Evolutionary conservation across 805 yeast species (phyloP), one percentile per base, ranked within the genome.

Genomic region (Scheffersomyces lignosus): DNA sequence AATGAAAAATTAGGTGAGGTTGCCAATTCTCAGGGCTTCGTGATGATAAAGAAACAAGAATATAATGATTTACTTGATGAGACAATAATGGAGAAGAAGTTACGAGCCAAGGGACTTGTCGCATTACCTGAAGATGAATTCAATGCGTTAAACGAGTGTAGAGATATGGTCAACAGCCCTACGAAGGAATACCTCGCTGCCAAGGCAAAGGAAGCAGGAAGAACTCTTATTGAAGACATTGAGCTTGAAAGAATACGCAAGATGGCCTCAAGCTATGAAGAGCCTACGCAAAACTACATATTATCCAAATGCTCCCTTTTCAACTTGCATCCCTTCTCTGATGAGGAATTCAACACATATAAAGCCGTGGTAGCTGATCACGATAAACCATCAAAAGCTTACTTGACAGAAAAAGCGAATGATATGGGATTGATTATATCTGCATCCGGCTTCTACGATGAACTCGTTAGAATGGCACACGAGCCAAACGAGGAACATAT

Each of bases 351-450:
- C 29, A 37, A 42, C 5, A 29, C 36, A 8, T 51, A 46, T 25
- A 51, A 51, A 28, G 35, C 34, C 8, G 31, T 52, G 13, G 49
- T 46, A 27, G 49, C 48, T 0, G 65, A 64, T 15, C 45, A 53
- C 37, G 64, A 60, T 17, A 62, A 57, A 33, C 73, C 73, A 3
- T 47, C 49, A 13, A 57, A 57, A 38, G 55, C 48, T 1, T 65
- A 64, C 37, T 43, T 66, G 14, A 58, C 64, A 1, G 31, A 47
- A 4, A 66, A 62, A 40, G 70, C 73, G 10, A 61, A 62, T 41
- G 55, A 59, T 14, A 37, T 61, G 27, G 70, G 70, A 1, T 46
- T 60, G 16, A 58, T 58, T 15, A 49, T 66, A 3, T 46, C 66
- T 1, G 43, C 70, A 1, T 37, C 62, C 1, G 44, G 48, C 14